phyloP scores from a whole-genome alignment of 2,329 filamentous ascomycete genomes.

The Botrytis elliptica region DNA sequence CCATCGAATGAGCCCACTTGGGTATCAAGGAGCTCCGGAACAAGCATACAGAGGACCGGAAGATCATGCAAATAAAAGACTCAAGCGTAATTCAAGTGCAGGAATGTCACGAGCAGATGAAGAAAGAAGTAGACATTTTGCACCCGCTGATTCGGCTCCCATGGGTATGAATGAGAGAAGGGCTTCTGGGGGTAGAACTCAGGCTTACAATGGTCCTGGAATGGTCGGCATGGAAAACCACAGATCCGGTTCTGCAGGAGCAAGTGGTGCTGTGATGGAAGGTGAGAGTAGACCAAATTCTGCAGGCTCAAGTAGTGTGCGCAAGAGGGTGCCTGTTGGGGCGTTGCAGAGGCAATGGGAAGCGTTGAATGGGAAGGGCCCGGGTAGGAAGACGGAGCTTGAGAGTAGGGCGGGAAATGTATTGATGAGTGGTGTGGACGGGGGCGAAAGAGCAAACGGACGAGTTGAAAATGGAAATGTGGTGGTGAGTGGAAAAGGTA shows the following conservation, averaged over 20 bases:
- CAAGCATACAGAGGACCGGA: background rate
- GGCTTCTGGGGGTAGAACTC: background rate
- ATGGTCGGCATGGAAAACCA: background rate
- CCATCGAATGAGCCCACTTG: background rate
- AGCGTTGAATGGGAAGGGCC: slow-evolving; percentile 13
- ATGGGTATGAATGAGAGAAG: background rate
- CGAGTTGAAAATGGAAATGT: background rate
- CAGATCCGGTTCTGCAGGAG: background rate
- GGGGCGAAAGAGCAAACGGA: background rate
- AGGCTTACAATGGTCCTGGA: background rate
- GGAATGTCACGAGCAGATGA: background rate
- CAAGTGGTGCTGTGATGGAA: background rate
- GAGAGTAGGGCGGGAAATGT: background rate
- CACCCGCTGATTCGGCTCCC: background rate
- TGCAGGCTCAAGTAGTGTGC: background rate
- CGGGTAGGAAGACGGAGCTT: background rate
- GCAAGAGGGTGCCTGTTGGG: slow-evolving; percentile 16
- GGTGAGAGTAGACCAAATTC: background rate
- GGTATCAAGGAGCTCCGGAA: background rate
- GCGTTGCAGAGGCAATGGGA: slow-evolving; percentile 20
- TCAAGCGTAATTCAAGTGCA: background rate
- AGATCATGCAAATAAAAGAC: background rate
- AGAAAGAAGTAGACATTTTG: slow-evolving; percentile 5
- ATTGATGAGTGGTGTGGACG: background rate
- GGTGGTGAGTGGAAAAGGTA: background rate